These are phyloP conservation scores for Didymella glomerata DNA, from an alignment of 2,329 filamentous ascomycete genomes.

Conservation along the genomic window DNA sequence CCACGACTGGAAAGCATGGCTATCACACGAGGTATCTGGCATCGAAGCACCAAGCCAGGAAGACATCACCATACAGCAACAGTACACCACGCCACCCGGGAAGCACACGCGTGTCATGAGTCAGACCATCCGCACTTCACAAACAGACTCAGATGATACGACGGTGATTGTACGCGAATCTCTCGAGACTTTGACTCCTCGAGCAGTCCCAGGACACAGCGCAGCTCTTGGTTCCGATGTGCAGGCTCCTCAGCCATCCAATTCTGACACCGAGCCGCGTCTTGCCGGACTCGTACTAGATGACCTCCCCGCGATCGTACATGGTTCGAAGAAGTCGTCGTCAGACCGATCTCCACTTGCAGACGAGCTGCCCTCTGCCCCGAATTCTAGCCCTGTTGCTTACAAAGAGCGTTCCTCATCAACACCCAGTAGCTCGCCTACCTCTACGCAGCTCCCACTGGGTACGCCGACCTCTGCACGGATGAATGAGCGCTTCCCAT, in stretches of 20 bases:
- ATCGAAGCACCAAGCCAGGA: conserved; percentile 43
- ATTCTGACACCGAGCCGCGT: background rate
- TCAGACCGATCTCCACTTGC: background rate
- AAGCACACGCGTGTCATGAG: conserved; percentile 31
- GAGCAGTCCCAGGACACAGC: background rate
- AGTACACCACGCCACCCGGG: conserved; percentile 26
- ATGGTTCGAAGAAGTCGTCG: background rate
- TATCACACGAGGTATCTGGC: conserved; percentile 55
- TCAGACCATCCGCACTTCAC: conserved; percentile 18
- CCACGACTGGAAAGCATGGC: conserved; percentile 58
- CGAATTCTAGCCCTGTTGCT: background rate
- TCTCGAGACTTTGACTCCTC: conserved; percentile 20
- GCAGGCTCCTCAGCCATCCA: background rate
- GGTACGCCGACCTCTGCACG: conserved; percentile 42
- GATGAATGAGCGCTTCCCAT: conserved; percentile 58
- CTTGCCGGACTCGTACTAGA: too few species aligned
- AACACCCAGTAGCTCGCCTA: conserved; percentile 15
- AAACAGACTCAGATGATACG: conserved; percentile 42
- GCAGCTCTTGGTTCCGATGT: background rate
- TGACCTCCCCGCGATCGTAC: too few species aligned
- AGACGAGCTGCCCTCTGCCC: background rate
- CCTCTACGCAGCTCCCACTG: conserved; percentile 16
- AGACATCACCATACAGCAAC: conserved; percentile 39
- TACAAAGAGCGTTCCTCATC: conserved; percentile 6
- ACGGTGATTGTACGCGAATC: conserved; percentile 28